These are phyloP conservation scores for Candida tropicalis DNA, from an alignment of 1,139 yeast genomes.

Conservation along the genomic window DNA sequence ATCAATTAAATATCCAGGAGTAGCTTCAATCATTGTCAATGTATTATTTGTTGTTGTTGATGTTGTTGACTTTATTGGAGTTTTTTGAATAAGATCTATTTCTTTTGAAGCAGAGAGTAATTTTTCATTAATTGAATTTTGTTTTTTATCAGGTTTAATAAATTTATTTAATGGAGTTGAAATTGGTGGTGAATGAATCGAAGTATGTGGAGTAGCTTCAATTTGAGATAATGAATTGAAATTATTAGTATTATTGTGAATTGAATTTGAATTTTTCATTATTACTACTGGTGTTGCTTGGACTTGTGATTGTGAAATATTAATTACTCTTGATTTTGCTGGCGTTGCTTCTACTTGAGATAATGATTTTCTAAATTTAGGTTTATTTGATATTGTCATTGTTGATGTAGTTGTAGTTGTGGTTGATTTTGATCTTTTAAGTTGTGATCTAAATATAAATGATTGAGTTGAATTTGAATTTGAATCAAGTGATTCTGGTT, in stretches of 20 bases:
- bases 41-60: neutral
- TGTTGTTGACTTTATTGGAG: slow-evolving; percentile 8
- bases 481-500: slow-evolving; percentile 1
- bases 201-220: slow-evolving; percentile 28
- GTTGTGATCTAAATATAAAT: slow-evolving; percentile 31
- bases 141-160: slow-evolving; percentile 5
- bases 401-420: slow-evolving; percentile 19
- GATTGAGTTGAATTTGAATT: slow-evolving; percentile 7
- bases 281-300: slow-evolving; percentile 15
- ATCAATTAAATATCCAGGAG: slow-evolving; percentile 11
- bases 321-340: slow-evolving; percentile 6
- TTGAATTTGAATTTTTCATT: too few species aligned
- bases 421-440: slow-evolving; percentile 23
- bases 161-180: slow-evolving; percentile 9
- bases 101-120: slow-evolving; percentile 3
- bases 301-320: slow-evolving; percentile 4
- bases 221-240: slow-evolving; percentile 27
- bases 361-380: slow-evolving; percentile 17
- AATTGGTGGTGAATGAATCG: slow-evolving; percentile 6
- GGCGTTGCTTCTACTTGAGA: slow-evolving; percentile 37
- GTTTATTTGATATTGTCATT: slow-evolving; percentile 29
- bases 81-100: slow-evolving; percentile 7
- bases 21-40: slow-evolving; percentile 3
- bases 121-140: slow-evolving; percentile 7
- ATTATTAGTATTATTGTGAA: too few species aligned